Conservation (phyloP, 805 yeast species). For the Ogataea wickerhamii region DNA sequence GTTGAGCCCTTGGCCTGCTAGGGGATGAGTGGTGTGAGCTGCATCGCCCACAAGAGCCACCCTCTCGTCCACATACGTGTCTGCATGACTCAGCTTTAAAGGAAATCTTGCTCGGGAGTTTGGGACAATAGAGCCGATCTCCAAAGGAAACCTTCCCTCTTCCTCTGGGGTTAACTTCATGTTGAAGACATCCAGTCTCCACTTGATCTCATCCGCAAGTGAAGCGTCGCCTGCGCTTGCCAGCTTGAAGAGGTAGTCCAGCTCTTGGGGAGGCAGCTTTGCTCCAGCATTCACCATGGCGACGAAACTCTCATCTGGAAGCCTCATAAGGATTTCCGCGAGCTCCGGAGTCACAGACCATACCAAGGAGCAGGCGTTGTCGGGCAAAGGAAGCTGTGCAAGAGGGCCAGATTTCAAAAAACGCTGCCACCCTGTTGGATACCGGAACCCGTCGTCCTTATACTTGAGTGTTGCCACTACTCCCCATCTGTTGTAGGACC, state of each 20-base stretch:
- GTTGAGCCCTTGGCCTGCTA: constrained; percentile 96
- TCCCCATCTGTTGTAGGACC: constrained; percentile 86
- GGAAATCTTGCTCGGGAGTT: constrained; percentile 86
- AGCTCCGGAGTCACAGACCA: constrained; percentile 86
- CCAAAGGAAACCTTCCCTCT: constrained; percentile 65
- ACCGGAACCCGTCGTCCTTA: constrained; percentile 64
- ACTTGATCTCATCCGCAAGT: constrained; percentile 63
- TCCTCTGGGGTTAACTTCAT: constrained; percentile 36
- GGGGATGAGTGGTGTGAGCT: constrained; percentile 95
- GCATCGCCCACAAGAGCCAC: constrained; percentile 97
- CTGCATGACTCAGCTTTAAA: constrained; percentile 83
- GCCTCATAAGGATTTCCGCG: constrained; percentile 56
- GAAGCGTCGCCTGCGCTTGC: constrained; percentile 38
- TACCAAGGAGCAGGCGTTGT: constrained; percentile 82
- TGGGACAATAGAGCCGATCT: constrained; percentile 53
- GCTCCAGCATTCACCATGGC: constrained; percentile 81
- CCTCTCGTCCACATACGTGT: constrained; percentile 77
- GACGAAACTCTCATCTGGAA: constrained; percentile 60
- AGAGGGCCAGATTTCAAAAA: constrained; percentile 89
- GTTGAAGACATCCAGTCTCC: constrained; percentile 54
- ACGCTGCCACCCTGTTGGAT: constrained; percentile 83
- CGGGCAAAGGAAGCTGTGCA: constrained; percentile 87
- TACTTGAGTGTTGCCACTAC: constrained; percentile 86
- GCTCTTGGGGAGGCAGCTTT: constrained; percentile 71
- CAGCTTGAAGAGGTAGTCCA: constrained; percentile 60